Evolutionary conservation across 345 rosid genomes (phyloP), one percentile per base, ranked within the genome.

Genomic region (Cochlearia excelsa): DNA sequence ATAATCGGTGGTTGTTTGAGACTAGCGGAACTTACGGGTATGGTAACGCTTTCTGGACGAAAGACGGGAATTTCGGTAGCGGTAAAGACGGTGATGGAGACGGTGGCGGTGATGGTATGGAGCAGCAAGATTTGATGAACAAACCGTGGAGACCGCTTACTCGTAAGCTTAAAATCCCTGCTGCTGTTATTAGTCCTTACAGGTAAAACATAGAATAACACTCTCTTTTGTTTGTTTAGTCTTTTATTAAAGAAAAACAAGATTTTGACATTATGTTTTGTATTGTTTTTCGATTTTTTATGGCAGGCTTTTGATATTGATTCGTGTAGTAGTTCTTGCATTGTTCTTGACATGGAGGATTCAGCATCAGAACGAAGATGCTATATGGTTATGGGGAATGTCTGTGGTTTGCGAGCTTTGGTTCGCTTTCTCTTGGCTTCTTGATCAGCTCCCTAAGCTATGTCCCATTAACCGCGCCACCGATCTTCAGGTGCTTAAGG

Each of bases 381-480:
- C 98, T n/a, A 33, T 88, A 51, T 91, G 98, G 98, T 74, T 91
- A 9, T 91, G 98, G 98, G 96, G 95, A 45, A 88, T 91, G 98
- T 91, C 98, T 60, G 92, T 91, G 52, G 96, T 91, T 45, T 91
- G 98, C 58, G 98, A 91, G 74, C 65, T 91, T 39, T 91, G 98
- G 98, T 91, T 91, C 52, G 98, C 98, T 46, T 81, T 91, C 56
- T 88, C 98, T 27, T 91, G 98, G 98, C 92, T 91, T 73, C 96
- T 91, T 64, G 98, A 91, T 63, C 98, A 91, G 65, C 95, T 91
- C 34, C 98, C 98, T 10, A 91, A 91, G 84, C 84, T 91, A 49
- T 82, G 88, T 45, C 98, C 95, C 0, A 59, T 91, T 30, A 91
- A 88, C 65, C 96, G 98, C 39, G 75, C 93, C 1, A 86, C 98